Percentiles rank a stretch among this genome's conserved stretches.
phyloP scores from a whole-genome alignment of 768 basidiomycete genomes.

The Lyophyllum atratum region DNA sequence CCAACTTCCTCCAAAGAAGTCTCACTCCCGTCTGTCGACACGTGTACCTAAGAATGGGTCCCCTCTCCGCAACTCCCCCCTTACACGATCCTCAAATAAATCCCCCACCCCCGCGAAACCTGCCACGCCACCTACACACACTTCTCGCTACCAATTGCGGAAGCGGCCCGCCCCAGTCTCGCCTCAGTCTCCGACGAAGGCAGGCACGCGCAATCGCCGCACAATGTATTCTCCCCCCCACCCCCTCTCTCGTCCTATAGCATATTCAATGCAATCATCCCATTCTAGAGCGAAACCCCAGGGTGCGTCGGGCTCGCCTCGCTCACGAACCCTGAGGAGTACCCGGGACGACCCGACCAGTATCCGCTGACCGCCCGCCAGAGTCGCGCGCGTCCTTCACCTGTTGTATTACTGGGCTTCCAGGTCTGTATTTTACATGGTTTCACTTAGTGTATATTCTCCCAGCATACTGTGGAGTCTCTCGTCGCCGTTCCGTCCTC shows the following conservation, averaged over 20 bases:
- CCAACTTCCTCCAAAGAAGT: conserved; percentile 3
- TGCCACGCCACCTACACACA: conserved; percentile 11
- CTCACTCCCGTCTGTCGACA: conserved; percentile 2
- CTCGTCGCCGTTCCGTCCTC: background rate
- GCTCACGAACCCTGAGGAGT: conserved; percentile 19
- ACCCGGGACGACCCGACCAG: conserved; percentile 9
- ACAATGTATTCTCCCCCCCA: conserved; percentile 7
- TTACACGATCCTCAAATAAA: conserved; percentile 12
- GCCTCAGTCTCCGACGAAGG: conserved; percentile 19
- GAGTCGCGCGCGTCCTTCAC: background rate
- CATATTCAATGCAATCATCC: conserved; percentile 22
- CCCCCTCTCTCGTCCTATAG: conserved; percentile 5
- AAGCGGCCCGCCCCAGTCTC: conserved; percentile 28
- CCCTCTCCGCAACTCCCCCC: conserved; percentile 5
- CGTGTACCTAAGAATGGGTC: background rate
- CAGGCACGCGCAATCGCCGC: conserved; percentile 16
- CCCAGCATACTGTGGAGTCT: conserved; percentile 1
- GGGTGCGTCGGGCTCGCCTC: conserved; percentile 13
- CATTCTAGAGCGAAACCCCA: conserved; percentile 22
- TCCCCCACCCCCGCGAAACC: conserved; percentile 15
- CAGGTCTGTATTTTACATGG: conserved; percentile 12
- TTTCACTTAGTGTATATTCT: conserved; percentile 1
- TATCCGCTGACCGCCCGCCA: background rate
- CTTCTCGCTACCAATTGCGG: conserved; percentile 34
- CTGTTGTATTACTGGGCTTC: background rate